Evolutionary conservation across 83 land plant genomes (phyloP).

Genomic region (Picea engelmannii): DNA sequence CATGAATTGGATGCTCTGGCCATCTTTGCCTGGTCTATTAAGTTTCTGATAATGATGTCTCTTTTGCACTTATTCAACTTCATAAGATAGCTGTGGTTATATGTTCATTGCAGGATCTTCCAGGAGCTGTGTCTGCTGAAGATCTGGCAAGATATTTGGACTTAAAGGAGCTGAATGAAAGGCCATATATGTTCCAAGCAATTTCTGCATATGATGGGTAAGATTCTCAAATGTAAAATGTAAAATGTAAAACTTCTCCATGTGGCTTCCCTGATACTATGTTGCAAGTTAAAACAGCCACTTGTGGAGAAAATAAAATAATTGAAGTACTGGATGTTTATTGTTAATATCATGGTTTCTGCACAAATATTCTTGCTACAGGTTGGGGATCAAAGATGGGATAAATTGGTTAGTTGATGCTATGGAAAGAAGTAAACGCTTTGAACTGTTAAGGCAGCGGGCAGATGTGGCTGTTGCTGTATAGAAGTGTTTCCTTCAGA

Average conservation of each 20-base stretch:
- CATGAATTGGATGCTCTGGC: background rate
- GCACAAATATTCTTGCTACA: conserved; percentile 28
- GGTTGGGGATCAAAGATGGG: conserved; percentile 68
- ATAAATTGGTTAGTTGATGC: conserved; percentile 83
- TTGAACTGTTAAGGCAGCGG: conserved; percentile 65
- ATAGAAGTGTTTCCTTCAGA: conserved; percentile 7
- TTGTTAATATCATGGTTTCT: conserved; percentile 8
- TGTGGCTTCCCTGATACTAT: background rate
- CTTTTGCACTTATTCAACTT: background rate
- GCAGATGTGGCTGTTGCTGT: conserved; percentile 33
- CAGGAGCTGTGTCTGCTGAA: conserved; percentile 74
- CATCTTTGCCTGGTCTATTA: background rate
- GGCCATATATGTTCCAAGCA: conserved; percentile 67
- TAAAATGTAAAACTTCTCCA: background rate
- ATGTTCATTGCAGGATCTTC: conserved; percentile 57
- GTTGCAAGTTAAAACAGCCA: background rate
- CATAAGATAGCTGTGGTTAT: background rate
- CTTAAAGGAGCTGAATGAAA: conserved; percentile 81
- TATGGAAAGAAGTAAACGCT: conserved; percentile 85
- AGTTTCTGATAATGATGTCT: background rate
- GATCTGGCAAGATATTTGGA: conserved; percentile 82
- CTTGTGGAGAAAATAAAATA: background rate
- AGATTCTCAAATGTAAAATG: conserved; percentile 8
- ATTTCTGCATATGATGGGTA: conserved; percentile 90
- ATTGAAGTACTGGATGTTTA: background rate